Evolutionary conservation across 2,329 filamentous ascomycete species (phyloP), one percentile per base, ranked within the genome.

Genomic region (Cladophialophora chaetospira): DNA sequence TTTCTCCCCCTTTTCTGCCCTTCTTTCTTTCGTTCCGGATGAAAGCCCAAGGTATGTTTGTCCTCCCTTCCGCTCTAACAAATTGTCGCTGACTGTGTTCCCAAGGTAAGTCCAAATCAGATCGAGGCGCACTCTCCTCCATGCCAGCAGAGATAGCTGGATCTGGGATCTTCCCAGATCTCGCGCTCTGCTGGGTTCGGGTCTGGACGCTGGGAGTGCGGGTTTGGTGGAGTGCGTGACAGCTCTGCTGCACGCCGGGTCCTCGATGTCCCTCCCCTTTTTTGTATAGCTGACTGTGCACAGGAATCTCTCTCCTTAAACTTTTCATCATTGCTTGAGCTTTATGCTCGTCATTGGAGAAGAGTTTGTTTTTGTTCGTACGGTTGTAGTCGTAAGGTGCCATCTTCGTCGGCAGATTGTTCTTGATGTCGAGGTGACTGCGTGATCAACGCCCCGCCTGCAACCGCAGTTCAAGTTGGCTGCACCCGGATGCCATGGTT

Each of bases 301-400:
- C 43, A 48, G 29, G 31, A 10, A 4, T 47, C 23, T 38, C 23
- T 51, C n/a, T 31, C 15, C 13, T 21, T 15, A 15, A 5, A 19
- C 55, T 62, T 62, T 62, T 62, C 60, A 62, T 62, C 56, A 57
- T 53, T 17, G 47, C 44, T 52, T 43, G 38, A 45, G 60, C 60
- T 59, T 59, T 40, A 62, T 56, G 60, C 56, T 56, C 53, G 49
- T 21, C 31, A 10, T 52, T 59, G 56, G 60, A 62, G 60, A 62
- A 59, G 56, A 62, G 56, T 28, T 9, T 26, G 9, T 5, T 23
- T 11, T 9, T 28, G 49, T 49, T 35, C 25, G 11, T 28, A n/a
- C 11, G 11, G 40, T 21, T 15, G 19, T 28, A 11, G 40, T 29
- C 9, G 26, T 13, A 6, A n/a, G 36, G 10, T 21, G 35, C n/a